Evolutionary conservation across 768 basidiomycete species (phyloP).

Genomic region (Amanita brunnescens): DNA sequence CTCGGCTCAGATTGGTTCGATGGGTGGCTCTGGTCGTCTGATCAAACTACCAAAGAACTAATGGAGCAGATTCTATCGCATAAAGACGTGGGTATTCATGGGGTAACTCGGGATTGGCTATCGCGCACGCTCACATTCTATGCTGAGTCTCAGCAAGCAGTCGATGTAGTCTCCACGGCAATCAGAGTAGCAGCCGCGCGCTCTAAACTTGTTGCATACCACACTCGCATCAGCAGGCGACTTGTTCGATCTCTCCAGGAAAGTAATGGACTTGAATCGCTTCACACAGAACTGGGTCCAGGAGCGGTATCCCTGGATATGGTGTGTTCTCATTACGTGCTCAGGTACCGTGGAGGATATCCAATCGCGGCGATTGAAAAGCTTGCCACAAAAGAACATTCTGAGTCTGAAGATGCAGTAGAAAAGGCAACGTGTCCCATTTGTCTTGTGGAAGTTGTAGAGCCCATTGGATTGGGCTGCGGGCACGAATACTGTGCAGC

Average conservation of each 20-base stretch:
- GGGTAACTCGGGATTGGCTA: neutral
- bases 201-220: neutral
- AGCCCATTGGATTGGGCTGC: conserved; percentile 36
- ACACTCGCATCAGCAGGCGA: neutral
- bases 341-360: neutral
- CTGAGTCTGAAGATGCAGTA: neutral
- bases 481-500: conserved; percentile 41
- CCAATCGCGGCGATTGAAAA: neutral
- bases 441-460: conserved; percentile 37
- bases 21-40: neutral
- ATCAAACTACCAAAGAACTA: neutral
- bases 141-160: neutral
- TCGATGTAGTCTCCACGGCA: neutral
- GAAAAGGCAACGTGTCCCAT: conserved; percentile 34
- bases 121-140: neutral
- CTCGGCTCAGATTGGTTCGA: neutral
- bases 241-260: neutral
- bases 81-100: neutral
- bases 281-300: neutral
- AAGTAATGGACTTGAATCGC: neutral
- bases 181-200: neutral
- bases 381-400: neutral
- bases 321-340: neutral
- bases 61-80: neutral
- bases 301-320: neutral